Percentiles rank a stretch among this genome's conserved stretches.
These are phyloP conservation scores for Sisymbrium irio DNA, from an alignment of 345 rosid genomes.

Conservation along the genomic window DNA sequence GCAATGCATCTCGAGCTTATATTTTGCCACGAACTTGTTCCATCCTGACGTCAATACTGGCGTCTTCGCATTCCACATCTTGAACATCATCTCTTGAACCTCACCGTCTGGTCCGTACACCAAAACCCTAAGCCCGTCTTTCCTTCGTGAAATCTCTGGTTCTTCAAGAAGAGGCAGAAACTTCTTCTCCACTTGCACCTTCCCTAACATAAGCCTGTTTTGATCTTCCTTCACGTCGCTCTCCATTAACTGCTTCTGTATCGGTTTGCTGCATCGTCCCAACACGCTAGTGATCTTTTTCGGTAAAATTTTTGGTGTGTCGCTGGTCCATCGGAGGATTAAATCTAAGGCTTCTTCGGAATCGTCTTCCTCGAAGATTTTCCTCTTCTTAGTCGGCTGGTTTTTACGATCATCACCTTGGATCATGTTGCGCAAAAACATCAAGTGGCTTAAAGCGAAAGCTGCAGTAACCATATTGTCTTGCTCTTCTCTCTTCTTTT, in stretches of 20 bases:
- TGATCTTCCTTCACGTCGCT: slow-evolving; percentile 3
- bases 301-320: not conserved
- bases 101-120: slow-evolving; percentile 21
- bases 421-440: not conserved
- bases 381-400: not conserved
- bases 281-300: not conserved
- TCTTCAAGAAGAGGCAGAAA: not conserved
- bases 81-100: not conserved
- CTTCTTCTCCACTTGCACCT: not conserved
- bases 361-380: not conserved
- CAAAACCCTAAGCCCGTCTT: not conserved
- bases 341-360: not conserved
- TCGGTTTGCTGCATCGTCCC: slow-evolving; percentile 5
- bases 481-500: not conserved
- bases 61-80: not conserved
- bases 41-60: slow-evolving; percentile 1
- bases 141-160: not conserved
- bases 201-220: not conserved
- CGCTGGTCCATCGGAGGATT: not conserved
- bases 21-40: not conserved
- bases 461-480: not conserved
- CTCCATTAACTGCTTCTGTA: slow-evolving; percentile 1
- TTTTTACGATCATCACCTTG: not conserved
- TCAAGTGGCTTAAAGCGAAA: not conserved
- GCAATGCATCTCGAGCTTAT: not conserved